A percentile compares a stretch with the other conserved stretches of the same genome.
These are phyloP conservation scores for Botryobasidium botryosum DNA, from an alignment of 768 basidiomycete genomes.

Conservation along the genomic window DNA sequence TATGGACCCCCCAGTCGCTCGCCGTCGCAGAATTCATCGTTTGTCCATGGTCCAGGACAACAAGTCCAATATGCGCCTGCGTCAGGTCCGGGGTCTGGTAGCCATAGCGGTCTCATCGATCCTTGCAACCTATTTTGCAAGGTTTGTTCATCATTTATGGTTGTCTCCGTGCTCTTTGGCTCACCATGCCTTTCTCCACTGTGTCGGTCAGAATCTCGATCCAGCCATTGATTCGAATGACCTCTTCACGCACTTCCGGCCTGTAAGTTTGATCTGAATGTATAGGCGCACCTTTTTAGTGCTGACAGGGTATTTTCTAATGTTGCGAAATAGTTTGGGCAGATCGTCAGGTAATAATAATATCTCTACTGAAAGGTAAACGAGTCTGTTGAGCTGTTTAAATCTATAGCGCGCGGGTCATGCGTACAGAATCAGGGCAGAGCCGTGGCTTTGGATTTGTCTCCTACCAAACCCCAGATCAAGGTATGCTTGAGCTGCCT, in stretches of 20 bases:
- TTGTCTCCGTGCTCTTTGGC: not conserved
- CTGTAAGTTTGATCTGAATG: conserved; percentile 26
- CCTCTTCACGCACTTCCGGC: conserved; percentile 66
- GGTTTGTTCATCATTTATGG: no score
- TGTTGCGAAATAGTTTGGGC: conserved; percentile 44
- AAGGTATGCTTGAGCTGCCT: conserved; percentile 32
- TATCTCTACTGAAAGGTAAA: no score
- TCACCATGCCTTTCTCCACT: not conserved
- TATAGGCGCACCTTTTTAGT: not conserved
- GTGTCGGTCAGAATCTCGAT: conserved; percentile 53
- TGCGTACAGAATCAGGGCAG: conserved; percentile 69
- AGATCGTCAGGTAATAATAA: conserved; percentile 76
- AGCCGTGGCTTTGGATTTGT: conserved; percentile 88
- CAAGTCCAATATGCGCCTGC: conserved; percentile 72
- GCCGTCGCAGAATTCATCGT: not conserved
- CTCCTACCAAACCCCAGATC: conserved; percentile 65
- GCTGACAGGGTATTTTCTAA: conserved; percentile 12
- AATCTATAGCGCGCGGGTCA: conserved; percentile 65
- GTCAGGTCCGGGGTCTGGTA: conserved; percentile 56
- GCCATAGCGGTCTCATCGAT: conserved; percentile 77
- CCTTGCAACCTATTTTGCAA: conserved; percentile 86
- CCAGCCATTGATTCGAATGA: conserved; percentile 72
- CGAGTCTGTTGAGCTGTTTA: not conserved
- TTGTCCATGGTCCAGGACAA: conserved; percentile 51
- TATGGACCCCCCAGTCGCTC: conserved; percentile 3